Base-by-base conservation (phyloP, 306 rosid species). In the Rubus parviflorus region DNA sequence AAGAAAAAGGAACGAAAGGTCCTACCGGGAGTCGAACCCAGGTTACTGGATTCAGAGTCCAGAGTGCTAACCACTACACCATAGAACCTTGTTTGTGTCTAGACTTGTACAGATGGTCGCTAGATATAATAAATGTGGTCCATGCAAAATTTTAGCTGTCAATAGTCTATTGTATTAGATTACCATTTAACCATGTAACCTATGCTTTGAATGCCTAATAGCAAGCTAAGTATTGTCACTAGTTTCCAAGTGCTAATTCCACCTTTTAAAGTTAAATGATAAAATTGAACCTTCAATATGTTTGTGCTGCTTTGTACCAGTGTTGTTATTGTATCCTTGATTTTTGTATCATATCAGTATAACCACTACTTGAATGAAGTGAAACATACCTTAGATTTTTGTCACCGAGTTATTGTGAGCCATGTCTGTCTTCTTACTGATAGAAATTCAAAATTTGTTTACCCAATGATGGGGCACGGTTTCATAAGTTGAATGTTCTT, bases 181-280 rank as follows among this genome's bases (percentile, higher is more conserved):
- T 66, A 15, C 46, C 57, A 77, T 16, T 69, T 68, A 11, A 58
- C 16, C 6, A 1, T 58, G 13, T 58, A 22, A 35, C n/a, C 12
- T 3, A 35, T 30, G 11, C 45, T 62, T 60, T 62, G 8, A 35
- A 15, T 62, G 45, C 45, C 19, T 30, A 62, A 7, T 16, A 19
- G 51, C 75, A 49, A 66, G 53, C 35, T 64, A 13, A 67, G 53
- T 71, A 69, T 38, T 20, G 74, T 49, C 35, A 1, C 35, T 30
- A 30, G 35, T 30, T 30, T 30, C 35, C 35, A 30, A 30, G 35
- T 30, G 35, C n/a, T 9, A 61, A 25, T 5, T 61, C 40, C 13
- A 61, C 66, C 25, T 60, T 10, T 23, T 12, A 72, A 53, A 69
- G 17, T 60, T 58, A 11, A 23, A 8, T n/a, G 35, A 30, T 30